phyloP scores from a whole-genome alignment of 2,329 filamentous ascomycete genomes.

The Capronia coronata region DNA sequence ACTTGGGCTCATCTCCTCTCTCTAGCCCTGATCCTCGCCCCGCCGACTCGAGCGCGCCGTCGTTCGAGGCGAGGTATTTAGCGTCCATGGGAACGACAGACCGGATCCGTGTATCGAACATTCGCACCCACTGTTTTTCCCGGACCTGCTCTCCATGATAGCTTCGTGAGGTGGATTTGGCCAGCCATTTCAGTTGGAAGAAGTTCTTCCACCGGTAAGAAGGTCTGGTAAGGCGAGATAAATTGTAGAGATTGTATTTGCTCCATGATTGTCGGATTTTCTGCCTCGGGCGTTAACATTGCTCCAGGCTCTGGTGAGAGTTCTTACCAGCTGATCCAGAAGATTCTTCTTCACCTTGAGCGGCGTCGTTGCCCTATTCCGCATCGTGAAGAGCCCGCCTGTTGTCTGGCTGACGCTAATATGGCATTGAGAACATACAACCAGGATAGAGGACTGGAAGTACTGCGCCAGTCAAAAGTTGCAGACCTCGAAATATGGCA shows the following conservation, averaged over 20 bases:
- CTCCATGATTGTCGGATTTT: constrained; percentile 95
- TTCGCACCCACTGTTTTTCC: constrained; percentile 88
- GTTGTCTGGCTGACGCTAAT: not conserved
- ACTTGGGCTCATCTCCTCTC: constrained; percentile 8
- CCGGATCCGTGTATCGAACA: constrained; percentile 76
- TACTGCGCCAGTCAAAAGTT: too few species aligned
- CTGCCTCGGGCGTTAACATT: constrained; percentile 43
- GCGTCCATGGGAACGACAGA: constrained; percentile 82
- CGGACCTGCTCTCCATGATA: constrained; percentile 95
- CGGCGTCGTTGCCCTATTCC: constrained; percentile 40
- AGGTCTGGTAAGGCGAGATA: constrained; percentile 52
- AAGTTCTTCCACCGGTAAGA: constrained; percentile 54
- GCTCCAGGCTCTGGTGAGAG: not conserved
- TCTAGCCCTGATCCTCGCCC: constrained; percentile 72
- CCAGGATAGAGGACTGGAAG: not conserved
- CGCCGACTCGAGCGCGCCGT: constrained; percentile 75
- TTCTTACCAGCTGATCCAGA: constrained; percentile 1
- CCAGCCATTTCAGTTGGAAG: constrained; percentile 97
- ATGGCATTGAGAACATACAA: constrained; percentile 5
- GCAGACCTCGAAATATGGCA: not conserved
- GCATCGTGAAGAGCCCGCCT: constrained; percentile 31
- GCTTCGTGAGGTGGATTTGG: constrained; percentile 73
- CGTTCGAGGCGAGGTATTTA: constrained; percentile 66
- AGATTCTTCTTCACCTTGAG: constrained; percentile 29
- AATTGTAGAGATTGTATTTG: constrained; percentile 93